Percentiles rank a stretch among this genome's conserved stretches.
Evolutionary conservation across 2,329 filamentous ascomycete species (phyloP).

Genomic region (Thermothelomyces thermophilus): DNA sequence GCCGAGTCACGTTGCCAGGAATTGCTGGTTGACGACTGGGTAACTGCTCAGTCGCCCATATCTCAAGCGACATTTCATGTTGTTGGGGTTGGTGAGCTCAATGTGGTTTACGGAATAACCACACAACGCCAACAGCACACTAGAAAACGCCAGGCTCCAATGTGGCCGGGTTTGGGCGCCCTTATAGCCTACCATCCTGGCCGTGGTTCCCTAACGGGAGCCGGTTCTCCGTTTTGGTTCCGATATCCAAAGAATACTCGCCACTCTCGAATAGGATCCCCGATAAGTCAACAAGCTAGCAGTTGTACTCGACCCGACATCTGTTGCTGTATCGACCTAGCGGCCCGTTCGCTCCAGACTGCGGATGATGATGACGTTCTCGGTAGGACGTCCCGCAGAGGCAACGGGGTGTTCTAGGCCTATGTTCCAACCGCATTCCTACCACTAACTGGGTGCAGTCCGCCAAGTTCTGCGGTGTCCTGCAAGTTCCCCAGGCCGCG

Average conservation of each 20-base stretch:
- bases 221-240: no score
- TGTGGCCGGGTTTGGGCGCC: no score
- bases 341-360: background rate
- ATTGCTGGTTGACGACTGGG: no score
- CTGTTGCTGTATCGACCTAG: background rate
- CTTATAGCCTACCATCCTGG: no score
- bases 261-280: background rate
- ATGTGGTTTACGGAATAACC: no score
- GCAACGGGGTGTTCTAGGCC: background rate
- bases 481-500: conserved; percentile 7
- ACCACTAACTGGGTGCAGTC: background rate
- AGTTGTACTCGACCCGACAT: background rate
- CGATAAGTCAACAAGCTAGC: background rate
- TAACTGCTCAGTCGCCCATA: no score
- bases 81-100: no score
- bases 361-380: background rate
- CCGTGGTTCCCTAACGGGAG: background rate
- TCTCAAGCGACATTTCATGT: no score
- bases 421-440: background rate
- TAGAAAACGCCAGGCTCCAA: no score
- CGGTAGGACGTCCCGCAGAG: background rate
- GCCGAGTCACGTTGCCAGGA: no score
- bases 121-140: no score
- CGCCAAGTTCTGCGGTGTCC: background rate
- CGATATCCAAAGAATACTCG: background rate